Evolutionary conservation across 2,329 filamentous ascomycete species (phyloP).

Genomic region (Aureobasidium leucospermi): DNA sequence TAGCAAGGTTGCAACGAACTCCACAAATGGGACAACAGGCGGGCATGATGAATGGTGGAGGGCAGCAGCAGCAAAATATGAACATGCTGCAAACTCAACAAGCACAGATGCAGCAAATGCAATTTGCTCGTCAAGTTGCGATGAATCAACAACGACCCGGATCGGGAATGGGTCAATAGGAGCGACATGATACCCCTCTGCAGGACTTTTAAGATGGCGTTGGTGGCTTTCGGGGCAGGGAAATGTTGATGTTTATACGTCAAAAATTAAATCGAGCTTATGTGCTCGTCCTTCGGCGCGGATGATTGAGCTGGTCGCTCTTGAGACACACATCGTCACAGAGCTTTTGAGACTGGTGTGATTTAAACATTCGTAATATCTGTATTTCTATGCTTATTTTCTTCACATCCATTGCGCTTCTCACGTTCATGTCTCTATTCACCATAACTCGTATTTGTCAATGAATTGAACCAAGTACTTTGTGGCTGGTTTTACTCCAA

Average conservation of each 20-base stretch:
- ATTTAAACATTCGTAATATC: not conserved
- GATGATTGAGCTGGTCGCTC: not conserved
- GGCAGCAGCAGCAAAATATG: conserved; percentile 15
- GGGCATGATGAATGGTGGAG: conserved; percentile 16
- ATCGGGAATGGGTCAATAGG: conserved; percentile 9
- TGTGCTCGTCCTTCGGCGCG: not conserved
- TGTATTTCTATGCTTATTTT: not conserved
- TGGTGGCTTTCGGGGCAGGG: not conserved
- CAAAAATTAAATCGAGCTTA: not conserved
- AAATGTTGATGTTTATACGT: not conserved
- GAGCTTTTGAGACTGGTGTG: not conserved
- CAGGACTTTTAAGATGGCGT: not conserved
- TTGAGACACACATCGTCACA: not conserved
- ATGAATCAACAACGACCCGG: conserved; percentile 13
- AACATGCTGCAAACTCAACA: conserved; percentile 20
- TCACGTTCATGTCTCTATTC: no score
- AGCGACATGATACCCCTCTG: conserved; percentile 3
- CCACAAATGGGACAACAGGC: conserved; percentile 18
- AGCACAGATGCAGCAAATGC: conserved; percentile 16
- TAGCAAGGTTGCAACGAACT: conserved; percentile 16
- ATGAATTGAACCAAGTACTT: no score
- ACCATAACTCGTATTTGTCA: no score
- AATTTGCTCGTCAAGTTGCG: conserved; percentile 8
- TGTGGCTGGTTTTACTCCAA: no score
- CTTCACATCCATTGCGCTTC: no score